Evolutionary conservation across 2,329 filamentous ascomycete species (phyloP).

Genomic region (Stagonosporopsis vannaccii): DNA sequence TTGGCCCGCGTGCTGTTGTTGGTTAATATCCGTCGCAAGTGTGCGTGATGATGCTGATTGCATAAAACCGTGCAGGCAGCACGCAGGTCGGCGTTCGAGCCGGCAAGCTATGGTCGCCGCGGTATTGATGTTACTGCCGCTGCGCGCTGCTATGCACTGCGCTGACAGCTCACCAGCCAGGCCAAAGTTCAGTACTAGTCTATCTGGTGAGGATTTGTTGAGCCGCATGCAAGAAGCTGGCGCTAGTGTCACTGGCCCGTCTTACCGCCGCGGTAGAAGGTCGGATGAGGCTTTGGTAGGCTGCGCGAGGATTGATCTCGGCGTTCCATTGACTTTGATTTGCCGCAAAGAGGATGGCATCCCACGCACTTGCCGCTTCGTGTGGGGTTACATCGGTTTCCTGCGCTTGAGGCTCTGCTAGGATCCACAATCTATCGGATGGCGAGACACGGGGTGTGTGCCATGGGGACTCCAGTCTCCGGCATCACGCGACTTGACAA

Average conservation of each 20-base stretch:
- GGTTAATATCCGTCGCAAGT: not conserved
- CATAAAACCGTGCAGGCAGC: not conserved
- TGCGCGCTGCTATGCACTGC: slow-evolving; percentile 1
- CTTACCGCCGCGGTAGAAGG: slow-evolving; percentile 14
- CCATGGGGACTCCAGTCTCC: slow-evolving; percentile 15
- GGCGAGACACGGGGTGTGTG: slow-evolving; percentile 7
- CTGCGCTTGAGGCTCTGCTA: slow-evolving; percentile 20
- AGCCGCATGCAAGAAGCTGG: slow-evolving; percentile 12
- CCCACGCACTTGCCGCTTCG: slow-evolving; percentile 4
- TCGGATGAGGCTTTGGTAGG: slow-evolving; percentile 5
- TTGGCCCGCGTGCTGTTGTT: not conserved
- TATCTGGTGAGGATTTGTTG: slow-evolving; percentile 13
- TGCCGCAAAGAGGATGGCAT: not conserved
- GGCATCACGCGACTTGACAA: slow-evolving; percentile 4
- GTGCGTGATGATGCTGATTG: not conserved
- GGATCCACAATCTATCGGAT: slow-evolving; percentile 12
- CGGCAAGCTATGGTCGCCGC: slow-evolving; percentile 1
- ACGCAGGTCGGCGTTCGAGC: not conserved
- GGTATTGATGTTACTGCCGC: not conserved
- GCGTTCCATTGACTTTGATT: slow-evolving; percentile 5
- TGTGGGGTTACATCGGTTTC: slow-evolving; percentile 14
- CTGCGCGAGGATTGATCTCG: not conserved
- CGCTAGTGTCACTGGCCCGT: slow-evolving; percentile 3
- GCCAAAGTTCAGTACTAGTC: not conserved
- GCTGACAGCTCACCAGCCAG: not conserved